phyloP scores from a whole-genome alignment of 164 flowering plant genomes.

The Pachysandra terminalis region DNA sequence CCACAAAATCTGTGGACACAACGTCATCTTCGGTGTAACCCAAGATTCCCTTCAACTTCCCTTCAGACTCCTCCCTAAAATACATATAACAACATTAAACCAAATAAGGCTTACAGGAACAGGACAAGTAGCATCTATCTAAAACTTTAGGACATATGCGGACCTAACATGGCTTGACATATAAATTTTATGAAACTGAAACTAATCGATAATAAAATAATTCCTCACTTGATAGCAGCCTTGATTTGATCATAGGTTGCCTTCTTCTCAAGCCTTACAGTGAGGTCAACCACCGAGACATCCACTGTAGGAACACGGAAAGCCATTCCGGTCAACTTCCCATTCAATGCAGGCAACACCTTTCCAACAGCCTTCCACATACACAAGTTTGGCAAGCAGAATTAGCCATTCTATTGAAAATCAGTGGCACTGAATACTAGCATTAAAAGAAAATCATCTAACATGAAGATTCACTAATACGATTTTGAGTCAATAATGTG shows the following conservation, averaged over 20 bases:
- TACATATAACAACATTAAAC: too few species aligned
- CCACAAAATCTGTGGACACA: conserved; percentile 87
- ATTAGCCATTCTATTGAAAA: too few species aligned
- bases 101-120: too few species aligned
- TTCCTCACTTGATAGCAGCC: conserved; percentile 54
- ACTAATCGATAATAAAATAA: neutral
- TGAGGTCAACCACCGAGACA: conserved; percentile 73
- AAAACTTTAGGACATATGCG: too few species aligned
- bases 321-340: conserved; percentile 71
- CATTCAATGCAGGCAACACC: conserved; percentile 59
- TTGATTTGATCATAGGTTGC: conserved; percentile 59
- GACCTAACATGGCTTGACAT: too few species aligned
- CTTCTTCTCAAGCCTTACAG: conserved; percentile 61
- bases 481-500: too few species aligned
- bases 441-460: too few species aligned
- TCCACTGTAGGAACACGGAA: conserved; percentile 78
- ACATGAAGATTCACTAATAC: too few species aligned
- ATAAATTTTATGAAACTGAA: neutral
- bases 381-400: neutral
- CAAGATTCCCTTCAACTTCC: conserved; percentile 76
- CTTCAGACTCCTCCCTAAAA: conserved; percentile 73
- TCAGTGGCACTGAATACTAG: too few species aligned
- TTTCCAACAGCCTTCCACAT: conserved; percentile 59
- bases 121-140: too few species aligned
- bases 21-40: conserved; percentile 94